Evolutionary conservation across 2,329 filamentous ascomycete genomes (phyloP).

Genomic region (Penicillium sp.): DNA sequence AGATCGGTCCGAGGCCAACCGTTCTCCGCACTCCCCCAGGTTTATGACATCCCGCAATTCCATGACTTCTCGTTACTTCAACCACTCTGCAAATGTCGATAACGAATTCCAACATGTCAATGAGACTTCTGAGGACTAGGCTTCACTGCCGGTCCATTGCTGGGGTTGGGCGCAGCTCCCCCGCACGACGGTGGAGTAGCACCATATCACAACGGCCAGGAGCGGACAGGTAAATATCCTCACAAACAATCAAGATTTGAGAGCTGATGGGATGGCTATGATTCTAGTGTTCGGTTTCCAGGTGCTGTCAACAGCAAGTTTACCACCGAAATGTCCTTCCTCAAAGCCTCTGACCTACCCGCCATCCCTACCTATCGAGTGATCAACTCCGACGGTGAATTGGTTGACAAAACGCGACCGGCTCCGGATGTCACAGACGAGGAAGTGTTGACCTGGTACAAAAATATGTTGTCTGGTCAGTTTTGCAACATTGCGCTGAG

Average conservation of each 20-base stretch:
- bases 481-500: background rate
- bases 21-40: conserved; percentile 22
- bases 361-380: conserved; percentile 90
- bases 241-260: background rate
- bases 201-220: conserved; percentile 61
- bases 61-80: background rate
- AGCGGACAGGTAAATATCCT: conserved; percentile 56
- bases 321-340: conserved; percentile 76
- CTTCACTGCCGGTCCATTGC: conserved; percentile 6
- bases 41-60: conserved; percentile 4
- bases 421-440: conserved; percentile 64
- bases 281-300: conserved; percentile 68
- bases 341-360: conserved; percentile 68
- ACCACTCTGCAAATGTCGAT: conserved; percentile 4
- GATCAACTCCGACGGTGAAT: conserved; percentile 81
- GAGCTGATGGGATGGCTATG: conserved; percentile 10
- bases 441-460: conserved; percentile 64
- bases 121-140: conserved; percentile 18
- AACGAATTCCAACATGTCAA: conserved; percentile 17
- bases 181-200: conserved; percentile 49
- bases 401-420: conserved; percentile 72
- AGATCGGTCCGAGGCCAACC: conserved; percentile 31
- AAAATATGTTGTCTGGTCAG: conserved; percentile 63
- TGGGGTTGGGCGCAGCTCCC: conserved; percentile 4
- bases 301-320: conserved; percentile 96